Conservation (phyloP, 352 stramenopile genomes). For the Aphanomyces cochlioides region DNA sequence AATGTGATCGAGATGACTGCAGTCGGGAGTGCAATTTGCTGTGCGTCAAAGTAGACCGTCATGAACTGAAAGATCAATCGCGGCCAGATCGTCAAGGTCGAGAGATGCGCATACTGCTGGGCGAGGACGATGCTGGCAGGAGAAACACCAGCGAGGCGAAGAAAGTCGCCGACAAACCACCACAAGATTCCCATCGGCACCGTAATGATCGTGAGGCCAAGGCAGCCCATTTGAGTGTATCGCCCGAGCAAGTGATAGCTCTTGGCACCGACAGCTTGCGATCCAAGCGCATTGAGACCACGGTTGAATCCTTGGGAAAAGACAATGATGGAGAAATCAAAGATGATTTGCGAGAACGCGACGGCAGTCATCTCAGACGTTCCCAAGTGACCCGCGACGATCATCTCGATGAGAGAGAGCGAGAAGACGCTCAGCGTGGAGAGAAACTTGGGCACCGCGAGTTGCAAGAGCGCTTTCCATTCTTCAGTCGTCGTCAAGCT, state of each 20-base stretch:
- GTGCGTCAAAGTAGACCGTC: conserved; percentile 73
- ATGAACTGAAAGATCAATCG: conserved; percentile 76
- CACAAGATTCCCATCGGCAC: conserved; percentile 67
- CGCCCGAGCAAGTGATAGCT: conserved; percentile 70
- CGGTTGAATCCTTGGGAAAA: conserved; percentile 79
- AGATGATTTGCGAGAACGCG: conserved; percentile 74
- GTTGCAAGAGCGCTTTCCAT: conserved; percentile 46
- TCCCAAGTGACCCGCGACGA: conserved; percentile 73
- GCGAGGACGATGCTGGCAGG: conserved; percentile 45
- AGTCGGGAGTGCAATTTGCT: conserved; percentile 73
- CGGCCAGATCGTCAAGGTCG: conserved; percentile 71
- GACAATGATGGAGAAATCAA: conserved; percentile 75
- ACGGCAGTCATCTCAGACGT: conserved; percentile 72
- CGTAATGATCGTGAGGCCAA: conserved; percentile 57
- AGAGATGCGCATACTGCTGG: conserved; percentile 58
- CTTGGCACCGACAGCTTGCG: conserved; percentile 79
- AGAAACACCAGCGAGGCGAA: conserved; percentile 44
- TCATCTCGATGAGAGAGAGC: conserved; percentile 75
- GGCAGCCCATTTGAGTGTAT: conserved; percentile 57
- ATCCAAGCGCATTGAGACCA: conserved; percentile 75
- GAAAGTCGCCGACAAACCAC: conserved; percentile 64
- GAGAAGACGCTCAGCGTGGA: conserved; percentile 79
- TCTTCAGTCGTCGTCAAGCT: conserved; percentile 23
- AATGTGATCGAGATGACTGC: conserved; percentile 53
- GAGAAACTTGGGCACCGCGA: conserved; percentile 53